phyloP scores from a whole-genome alignment of 768 basidiomycete genomes.

The Mycena alexandri region DNA sequence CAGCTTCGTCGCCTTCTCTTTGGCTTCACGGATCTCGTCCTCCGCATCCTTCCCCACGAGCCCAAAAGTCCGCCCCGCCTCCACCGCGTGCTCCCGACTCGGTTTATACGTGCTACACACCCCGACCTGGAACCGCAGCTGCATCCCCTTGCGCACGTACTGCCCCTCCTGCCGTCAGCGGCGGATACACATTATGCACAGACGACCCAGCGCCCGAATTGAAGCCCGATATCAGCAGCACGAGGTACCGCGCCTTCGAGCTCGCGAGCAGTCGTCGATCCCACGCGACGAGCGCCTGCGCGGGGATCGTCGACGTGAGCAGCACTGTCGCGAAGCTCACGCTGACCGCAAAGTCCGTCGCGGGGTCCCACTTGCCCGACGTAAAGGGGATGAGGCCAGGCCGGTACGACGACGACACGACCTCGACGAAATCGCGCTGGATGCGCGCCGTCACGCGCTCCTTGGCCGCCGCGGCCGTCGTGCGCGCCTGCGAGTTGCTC shows the following conservation, averaged over 20 bases:
- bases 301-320: slow-evolving; percentile 65
- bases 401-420: slow-evolving; percentile 61
- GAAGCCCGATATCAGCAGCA: slow-evolving; percentile 73
- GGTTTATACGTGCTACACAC: slow-evolving; percentile 74
- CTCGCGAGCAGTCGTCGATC: slow-evolving; percentile 68
- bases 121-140: slow-evolving; percentile 71
- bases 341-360: slow-evolving; percentile 35
- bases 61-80: slow-evolving; percentile 64
- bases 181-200: slow-evolving; percentile 57
- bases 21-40: slow-evolving; percentile 49
- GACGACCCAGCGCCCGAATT: slow-evolving; percentile 39
- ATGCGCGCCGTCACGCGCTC: slow-evolving; percentile 38
- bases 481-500: not conserved
- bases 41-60: slow-evolving; percentile 59
- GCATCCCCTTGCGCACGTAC: slow-evolving; percentile 50
- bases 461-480: slow-evolving; percentile 39
- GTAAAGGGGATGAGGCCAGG: slow-evolving; percentile 65
- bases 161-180: slow-evolving; percentile 59
- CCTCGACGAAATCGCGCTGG: slow-evolving; percentile 65
- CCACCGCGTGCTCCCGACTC: slow-evolving; percentile 55
- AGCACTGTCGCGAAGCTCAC: slow-evolving; percentile 68
- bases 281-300: slow-evolving; percentile 81
- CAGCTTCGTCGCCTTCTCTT: slow-evolving; percentile 48
- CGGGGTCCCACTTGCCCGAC: not conserved
- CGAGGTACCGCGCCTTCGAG: slow-evolving; percentile 67